Evolutionary conservation across 2,329 filamentous ascomycete species (phyloP).

Genomic region (Aspergillus versicolor): DNA sequence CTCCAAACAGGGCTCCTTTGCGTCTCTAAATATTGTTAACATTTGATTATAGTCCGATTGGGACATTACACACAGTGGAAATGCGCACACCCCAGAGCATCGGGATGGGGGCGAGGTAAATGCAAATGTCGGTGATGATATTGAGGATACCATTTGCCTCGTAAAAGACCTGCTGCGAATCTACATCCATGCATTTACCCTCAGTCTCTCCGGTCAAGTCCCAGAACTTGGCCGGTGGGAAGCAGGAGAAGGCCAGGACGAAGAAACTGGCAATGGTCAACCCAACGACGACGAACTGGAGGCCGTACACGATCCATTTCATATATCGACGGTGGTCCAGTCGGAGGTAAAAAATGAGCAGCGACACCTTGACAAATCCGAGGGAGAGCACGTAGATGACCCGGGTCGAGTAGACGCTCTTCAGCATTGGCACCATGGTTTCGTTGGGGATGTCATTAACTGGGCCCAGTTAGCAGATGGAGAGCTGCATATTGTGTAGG

Average conservation of each 20-base stretch:
- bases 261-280: background rate
- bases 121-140: slow-evolving; percentile 17
- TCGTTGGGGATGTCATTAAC: background rate
- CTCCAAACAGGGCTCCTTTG: no score
- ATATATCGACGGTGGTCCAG: background rate
- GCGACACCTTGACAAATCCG: background rate
- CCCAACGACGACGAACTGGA: background rate
- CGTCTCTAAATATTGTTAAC: no score
- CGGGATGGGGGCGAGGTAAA: slow-evolving; percentile 16
- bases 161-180: slow-evolving; percentile 15
- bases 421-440: background rate
- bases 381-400: background rate
- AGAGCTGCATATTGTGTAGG: no score
- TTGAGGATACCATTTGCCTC: slow-evolving; percentile 17
- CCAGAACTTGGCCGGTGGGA: background rate
- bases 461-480: background rate
- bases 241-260: background rate
- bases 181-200: slow-evolving; percentile 11
- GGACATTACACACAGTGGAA: no score
- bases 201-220: background rate
- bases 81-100: slow-evolving; percentile 8
- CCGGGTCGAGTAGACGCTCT: background rate
- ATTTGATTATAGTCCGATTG: no score
- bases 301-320: background rate
- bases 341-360: background rate